These are phyloP conservation scores for Sungouiella thailandica DNA, from an alignment of 805 yeast genomes.

Conservation along the genomic window DNA sequence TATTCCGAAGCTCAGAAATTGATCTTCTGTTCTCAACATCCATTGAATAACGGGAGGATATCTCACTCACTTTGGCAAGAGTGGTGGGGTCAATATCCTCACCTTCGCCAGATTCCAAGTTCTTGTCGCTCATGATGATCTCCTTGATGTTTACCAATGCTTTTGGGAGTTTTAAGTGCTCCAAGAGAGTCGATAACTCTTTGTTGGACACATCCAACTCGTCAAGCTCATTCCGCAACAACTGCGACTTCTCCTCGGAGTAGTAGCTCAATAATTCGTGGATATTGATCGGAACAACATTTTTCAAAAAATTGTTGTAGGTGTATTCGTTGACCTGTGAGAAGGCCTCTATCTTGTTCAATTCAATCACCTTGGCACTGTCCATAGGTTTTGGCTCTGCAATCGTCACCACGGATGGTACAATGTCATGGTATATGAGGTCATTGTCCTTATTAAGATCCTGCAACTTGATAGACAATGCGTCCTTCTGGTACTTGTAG, in stretches of 20 bases:
- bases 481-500: slow-evolving; percentile 38
- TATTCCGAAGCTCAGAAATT: slow-evolving; percentile 28
- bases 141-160: slow-evolving; percentile 53
- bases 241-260: slow-evolving; percentile 81
- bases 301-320: slow-evolving; percentile 58
- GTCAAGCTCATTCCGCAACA: slow-evolving; percentile 71
- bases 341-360: slow-evolving; percentile 43
- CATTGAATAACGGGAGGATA: slow-evolving; percentile 22
- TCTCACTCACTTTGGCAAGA: slow-evolving; percentile 15
- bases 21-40: slow-evolving; percentile 30
- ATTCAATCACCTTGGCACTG: slow-evolving; percentile 57
- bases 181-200: slow-evolving; percentile 74
- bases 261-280: slow-evolving; percentile 85
- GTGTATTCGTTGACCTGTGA: slow-evolving; percentile 34
- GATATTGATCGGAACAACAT: slow-evolving; percentile 78
- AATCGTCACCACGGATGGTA: slow-evolving; percentile 59
- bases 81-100: slow-evolving; percentile 5
- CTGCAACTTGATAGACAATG: slow-evolving; percentile 29
- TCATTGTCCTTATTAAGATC: slow-evolving; percentile 79
- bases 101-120: not conserved
- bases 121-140: slow-evolving; percentile 17
- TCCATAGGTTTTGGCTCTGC: slow-evolving; percentile 66
- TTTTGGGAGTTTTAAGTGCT: slow-evolving; percentile 70
- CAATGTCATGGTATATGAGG: slow-evolving; percentile 73
- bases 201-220: slow-evolving; percentile 71